Conservation (phyloP, 1,139 yeast species). For the Scheffersomyces lignicola region DNA sequence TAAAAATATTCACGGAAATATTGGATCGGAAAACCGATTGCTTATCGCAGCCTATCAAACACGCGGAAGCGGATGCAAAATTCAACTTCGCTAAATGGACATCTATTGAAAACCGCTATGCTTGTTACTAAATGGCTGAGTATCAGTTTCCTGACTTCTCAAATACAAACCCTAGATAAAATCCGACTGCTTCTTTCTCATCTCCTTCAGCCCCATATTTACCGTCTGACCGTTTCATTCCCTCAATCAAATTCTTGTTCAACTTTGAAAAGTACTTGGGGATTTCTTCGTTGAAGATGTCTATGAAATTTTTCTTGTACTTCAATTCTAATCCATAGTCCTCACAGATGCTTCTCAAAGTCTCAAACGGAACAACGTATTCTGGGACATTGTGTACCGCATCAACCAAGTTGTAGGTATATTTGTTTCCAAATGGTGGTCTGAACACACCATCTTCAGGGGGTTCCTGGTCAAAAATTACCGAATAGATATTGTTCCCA, state of each 20-base stretch:
- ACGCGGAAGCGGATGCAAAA: too few relatives aligned
- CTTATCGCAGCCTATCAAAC: too few relatives aligned
- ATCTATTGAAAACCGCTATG: too few relatives aligned
- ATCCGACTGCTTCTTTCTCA: conserved; percentile 86
- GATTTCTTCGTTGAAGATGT: conserved; percentile 78
- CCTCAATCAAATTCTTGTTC: conserved; percentile 66
- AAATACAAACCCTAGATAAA: conserved; percentile 79
- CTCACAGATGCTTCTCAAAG: conserved; percentile 76
- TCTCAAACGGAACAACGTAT: conserved; percentile 95
- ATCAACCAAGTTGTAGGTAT: conserved; percentile 79
- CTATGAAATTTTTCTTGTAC: conserved; percentile 75
- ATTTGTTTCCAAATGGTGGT: conserved; percentile 81
- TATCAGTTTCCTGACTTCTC: conserved; percentile 41
- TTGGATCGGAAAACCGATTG: too few relatives aligned
- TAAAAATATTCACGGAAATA: too few relatives aligned
- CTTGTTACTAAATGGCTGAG: too few relatives aligned
- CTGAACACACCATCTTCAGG: conserved; percentile 72
- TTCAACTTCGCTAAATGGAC: too few relatives aligned
- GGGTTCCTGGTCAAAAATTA: conserved; percentile 73
- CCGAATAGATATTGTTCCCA: conserved; percentile 84
- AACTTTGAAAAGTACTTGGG: conserved; percentile 61
- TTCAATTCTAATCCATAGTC: conserved; percentile 77
- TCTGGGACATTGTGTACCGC: conserved; percentile 98
- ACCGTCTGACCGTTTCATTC: conserved; percentile 74
- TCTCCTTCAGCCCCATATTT: conserved; percentile 85